These are phyloP conservation scores for Alternaria infectoria DNA, from an alignment of 2,329 filamentous ascomycete genomes.

Conservation along the genomic window DNA sequence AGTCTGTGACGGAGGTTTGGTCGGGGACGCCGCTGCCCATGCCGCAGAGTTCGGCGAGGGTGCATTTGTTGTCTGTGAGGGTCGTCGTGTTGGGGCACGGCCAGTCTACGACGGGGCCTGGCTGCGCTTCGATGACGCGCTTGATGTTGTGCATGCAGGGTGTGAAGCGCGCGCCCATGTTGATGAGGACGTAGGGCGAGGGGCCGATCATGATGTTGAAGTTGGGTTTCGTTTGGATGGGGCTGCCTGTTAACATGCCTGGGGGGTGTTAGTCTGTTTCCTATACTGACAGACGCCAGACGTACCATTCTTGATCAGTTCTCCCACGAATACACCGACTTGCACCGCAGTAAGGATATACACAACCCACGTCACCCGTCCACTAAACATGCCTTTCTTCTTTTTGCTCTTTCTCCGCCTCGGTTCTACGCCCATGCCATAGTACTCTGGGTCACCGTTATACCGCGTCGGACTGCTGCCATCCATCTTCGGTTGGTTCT, in stretches of 20 bases:
- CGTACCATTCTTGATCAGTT: conserved; percentile 84
- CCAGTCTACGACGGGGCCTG: conserved; percentile 61
- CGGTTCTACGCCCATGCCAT: conserved; percentile 25
- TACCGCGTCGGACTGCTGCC: conserved; percentile 44
- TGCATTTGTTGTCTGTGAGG: conserved; percentile 68
- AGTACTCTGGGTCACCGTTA: conserved; percentile 50
- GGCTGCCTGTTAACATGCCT: conserved; percentile 78
- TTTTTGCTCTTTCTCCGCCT: conserved; percentile 31
- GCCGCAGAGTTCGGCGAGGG: conserved; percentile 81
- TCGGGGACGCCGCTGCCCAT: conserved; percentile 76
- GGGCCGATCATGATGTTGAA: conserved; percentile 99
- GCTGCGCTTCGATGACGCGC: conserved; percentile 62
- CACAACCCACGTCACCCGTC: conserved; percentile 76
- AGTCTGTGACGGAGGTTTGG: conserved; percentile 57
- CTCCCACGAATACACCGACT: conserved; percentile 83
- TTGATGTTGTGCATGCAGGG: conserved; percentile 91
- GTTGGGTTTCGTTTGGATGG: conserved; percentile 77
- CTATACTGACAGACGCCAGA: neutral
- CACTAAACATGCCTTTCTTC: conserved; percentile 62
- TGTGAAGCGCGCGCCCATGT: conserved; percentile 92
- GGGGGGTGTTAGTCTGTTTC: conserved; percentile 12
- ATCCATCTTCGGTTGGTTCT: conserved; percentile 49
- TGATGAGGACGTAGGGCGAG: conserved; percentile 87
- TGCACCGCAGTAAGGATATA: conserved; percentile 81
- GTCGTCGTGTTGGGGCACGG: conserved; percentile 77